Evolutionary conservation across 2,329 filamentous ascomycete species (phyloP).

Genomic region (Aspergillus luchuensis): DNA sequence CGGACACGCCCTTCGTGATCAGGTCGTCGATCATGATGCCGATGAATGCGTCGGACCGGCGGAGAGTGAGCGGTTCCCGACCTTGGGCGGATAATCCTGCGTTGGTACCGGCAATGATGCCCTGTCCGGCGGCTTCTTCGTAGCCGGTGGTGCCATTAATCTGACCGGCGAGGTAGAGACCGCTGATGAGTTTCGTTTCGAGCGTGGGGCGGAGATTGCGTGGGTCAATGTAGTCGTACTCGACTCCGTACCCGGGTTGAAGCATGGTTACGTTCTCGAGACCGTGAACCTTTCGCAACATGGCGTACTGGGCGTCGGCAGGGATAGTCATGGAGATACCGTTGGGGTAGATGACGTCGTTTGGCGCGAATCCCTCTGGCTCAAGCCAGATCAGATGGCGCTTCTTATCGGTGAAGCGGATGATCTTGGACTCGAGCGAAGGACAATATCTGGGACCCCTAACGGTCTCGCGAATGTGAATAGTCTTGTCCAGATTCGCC

Average conservation of each 20-base stretch:
- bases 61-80: conserved; percentile 67
- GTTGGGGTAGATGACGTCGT: conserved; percentile 89
- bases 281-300: conserved; percentile 84
- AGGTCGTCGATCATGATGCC: conserved; percentile 99
- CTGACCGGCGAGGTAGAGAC: conserved; percentile 90
- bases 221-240: conserved; percentile 98
- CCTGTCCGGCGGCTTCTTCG: conserved; percentile 94
- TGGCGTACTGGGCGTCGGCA: conserved; percentile 77
- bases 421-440: conserved; percentile 90
- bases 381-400: conserved; percentile 94
- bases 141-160: conserved; percentile 99
- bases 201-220: conserved; percentile 83
- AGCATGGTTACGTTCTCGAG: conserved; percentile 89
- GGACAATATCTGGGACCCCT: conserved; percentile 95
- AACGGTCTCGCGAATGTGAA: conserved; percentile 94
- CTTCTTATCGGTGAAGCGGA: conserved; percentile 78
- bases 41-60: conserved; percentile 88
- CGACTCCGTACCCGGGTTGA: conserved; percentile 93
- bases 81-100: conserved; percentile 77
- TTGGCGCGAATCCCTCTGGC: conserved; percentile 84
- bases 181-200: conserved; percentile 87
- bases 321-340: conserved; percentile 97
- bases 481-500: conserved; percentile 88
- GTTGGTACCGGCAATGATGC: conserved; percentile 89
- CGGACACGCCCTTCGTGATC: conserved; percentile 92